Base-by-base conservation (phyloP, 208 protist species). In the Leishmania guyanensis region DNA sequence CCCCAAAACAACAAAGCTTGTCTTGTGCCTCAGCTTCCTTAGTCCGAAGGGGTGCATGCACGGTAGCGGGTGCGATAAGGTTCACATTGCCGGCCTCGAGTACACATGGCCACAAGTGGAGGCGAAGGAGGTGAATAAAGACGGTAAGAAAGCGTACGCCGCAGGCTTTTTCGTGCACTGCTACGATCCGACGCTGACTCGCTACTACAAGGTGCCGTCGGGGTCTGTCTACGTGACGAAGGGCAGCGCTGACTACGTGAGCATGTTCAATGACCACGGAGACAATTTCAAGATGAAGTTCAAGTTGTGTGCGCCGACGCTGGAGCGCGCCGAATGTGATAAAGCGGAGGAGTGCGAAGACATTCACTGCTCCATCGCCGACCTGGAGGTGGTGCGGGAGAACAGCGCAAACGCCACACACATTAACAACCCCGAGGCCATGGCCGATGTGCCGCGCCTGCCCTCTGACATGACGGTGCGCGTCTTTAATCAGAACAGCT, bases 271-370 rank as follows among this genome's bases (percentile, higher is more conserved):
- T 78, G 91, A 95, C 56, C 89, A 95, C 87, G 92, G 93, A 14
- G 86, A 94, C 82, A 95, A 95, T 77, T 97, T 94, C 83, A 95
- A 95, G 82, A 81, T 79, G 56, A 95, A 95, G 86, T 95, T 95
- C 82, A 88, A 89, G 79, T 69, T 97, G 4, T 94, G 88, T 83
- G 75, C 84, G n/a, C 66, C 53, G 26, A 75, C 68, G 39, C 64
- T 83, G 46, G 53, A 80, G 68, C 48, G 79, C 48, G 75, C 54
- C 26, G 81, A 83, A 29, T 91, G 85, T 77, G 78, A 78, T 20
- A 70, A 82, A 36, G 74, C 77, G 5, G 78, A 81, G 14, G 65
- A 85, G 50, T 91, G 88, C 85, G 69, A 72, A 29, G 79, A 91
- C 60, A 91, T 96, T 66, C 92, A 96, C 83, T 92, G 90, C 81